phyloP scores from a whole-genome alignment of 352 stramenopile species.

The Elongisporangium undulatum region DNA sequence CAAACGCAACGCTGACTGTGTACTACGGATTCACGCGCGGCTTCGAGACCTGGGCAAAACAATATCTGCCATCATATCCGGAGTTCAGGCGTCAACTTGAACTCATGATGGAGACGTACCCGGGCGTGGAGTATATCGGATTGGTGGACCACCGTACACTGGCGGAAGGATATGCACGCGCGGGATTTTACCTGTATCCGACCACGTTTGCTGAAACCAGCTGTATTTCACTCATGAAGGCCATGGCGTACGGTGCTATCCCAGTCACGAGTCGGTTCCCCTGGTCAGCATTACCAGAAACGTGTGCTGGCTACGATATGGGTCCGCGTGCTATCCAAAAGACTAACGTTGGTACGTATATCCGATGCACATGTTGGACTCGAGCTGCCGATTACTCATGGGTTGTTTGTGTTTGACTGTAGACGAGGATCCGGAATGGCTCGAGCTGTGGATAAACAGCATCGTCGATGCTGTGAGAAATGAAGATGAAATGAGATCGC shows the following conservation, averaged over 20 bases:
- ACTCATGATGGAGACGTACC: constrained; percentile 23
- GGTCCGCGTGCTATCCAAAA: constrained; percentile 37
- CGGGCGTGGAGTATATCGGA: constrained; percentile 60
- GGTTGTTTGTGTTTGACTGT: not conserved
- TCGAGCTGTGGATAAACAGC: constrained; percentile 42
- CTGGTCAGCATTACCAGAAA: constrained; percentile 63
- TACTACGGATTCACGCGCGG: constrained; percentile 88
- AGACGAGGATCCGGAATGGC: constrained; percentile 35
- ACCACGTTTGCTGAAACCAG: constrained; percentile 89
- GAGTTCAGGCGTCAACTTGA: not conserved
- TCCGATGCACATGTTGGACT: not conserved
- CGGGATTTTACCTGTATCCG: constrained; percentile 90
- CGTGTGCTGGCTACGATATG: constrained; percentile 64
- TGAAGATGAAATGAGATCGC: constrained; percentile 12
- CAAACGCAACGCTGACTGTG: constrained; percentile 58
- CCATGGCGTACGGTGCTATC: constrained; percentile 86
- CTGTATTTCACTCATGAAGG: constrained; percentile 92
- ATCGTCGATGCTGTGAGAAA: constrained; percentile 34
- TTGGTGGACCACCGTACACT: constrained; percentile 81
- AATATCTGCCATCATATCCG: constrained; percentile 14
- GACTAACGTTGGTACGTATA: constrained; percentile 12
- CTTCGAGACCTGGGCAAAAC: constrained; percentile 63
- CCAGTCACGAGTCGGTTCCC: constrained; percentile 83
- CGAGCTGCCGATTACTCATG: not conserved
- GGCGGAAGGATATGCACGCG: constrained; percentile 51